These are phyloP conservation scores for Myxozyma neotropica DNA, from an alignment of 805 yeast genomes.

Conservation along the genomic window DNA sequence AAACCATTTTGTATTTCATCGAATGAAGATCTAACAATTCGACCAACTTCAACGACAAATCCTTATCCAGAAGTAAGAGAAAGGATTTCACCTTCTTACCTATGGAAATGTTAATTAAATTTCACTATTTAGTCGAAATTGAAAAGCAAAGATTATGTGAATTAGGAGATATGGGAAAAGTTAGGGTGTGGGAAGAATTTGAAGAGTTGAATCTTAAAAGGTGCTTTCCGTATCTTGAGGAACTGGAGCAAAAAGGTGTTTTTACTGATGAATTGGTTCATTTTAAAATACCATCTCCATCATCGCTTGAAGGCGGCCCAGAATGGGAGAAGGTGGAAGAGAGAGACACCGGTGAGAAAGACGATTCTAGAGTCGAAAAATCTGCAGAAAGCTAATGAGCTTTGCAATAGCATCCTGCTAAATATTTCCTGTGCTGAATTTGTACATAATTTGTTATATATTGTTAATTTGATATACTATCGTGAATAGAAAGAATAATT, in stretches of 20 bases:
- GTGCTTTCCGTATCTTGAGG: neutral
- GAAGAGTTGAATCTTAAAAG: neutral
- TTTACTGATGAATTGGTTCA: neutral
- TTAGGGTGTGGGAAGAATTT: constrained; percentile 6
- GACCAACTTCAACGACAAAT: neutral
- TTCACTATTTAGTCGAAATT: neutral
- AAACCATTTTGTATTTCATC: no score
- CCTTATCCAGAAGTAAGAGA: neutral
- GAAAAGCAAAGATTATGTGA: constrained; percentile 3
- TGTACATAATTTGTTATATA: no score
- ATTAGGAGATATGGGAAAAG: neutral
- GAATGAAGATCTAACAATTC: no score
- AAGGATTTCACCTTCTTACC: neutral
- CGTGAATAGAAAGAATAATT: no score
- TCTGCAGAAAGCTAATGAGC: no score
- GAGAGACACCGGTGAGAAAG: neutral
- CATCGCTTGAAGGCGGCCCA: no score
- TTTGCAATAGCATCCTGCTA: no score
- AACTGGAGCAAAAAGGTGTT: neutral
- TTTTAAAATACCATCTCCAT: no score
- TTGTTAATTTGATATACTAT: no score
- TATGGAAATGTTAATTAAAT: neutral
- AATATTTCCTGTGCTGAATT: no score
- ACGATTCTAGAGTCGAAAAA: no score
- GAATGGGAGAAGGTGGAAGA: neutral